A percentile compares a stretch with the other conserved stretches of the same genome.
phyloP scores from a whole-genome alignment of 2,329 filamentous ascomycete genomes.

The Penicillium sumatraense region DNA sequence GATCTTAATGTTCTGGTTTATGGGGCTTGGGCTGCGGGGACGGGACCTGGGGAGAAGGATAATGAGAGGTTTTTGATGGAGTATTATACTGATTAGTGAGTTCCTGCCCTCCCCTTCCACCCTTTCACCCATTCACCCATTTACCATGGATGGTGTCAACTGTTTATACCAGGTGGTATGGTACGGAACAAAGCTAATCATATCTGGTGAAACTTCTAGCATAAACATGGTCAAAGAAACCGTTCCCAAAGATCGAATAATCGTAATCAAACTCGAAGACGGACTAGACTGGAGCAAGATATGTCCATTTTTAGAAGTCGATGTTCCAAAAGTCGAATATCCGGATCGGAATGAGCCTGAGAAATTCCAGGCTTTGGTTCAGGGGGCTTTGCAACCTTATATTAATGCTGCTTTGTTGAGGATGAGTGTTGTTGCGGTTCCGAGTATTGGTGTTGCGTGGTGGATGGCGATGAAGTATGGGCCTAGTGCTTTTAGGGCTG shows the following conservation, averaged over 20 bases:
- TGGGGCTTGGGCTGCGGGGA: slow-evolving; percentile 9
- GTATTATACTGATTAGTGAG: slow-evolving; percentile 27
- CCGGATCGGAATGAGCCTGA: slow-evolving; percentile 26
- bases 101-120: no score
- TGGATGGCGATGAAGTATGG: slow-evolving; percentile 15
- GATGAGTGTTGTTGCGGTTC: slow-evolving; percentile 13
- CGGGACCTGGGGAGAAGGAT: slow-evolving; percentile 12
- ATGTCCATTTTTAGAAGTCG: slow-evolving; percentile 25
- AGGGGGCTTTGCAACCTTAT: slow-evolving; percentile 12
- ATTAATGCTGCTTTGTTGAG: slow-evolving; percentile 15
- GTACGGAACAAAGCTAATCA: no score
- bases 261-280: slow-evolving; percentile 23
- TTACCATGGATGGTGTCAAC: no score
- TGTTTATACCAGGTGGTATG: no score
- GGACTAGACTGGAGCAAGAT: slow-evolving; percentile 29
- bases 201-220: no score
- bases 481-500: slow-evolving; percentile 9
- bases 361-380: slow-evolving; percentile 21
- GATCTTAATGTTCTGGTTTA: slow-evolving; percentile 14
- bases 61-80: slow-evolving; percentile 15
- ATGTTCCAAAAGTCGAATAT: slow-evolving; percentile 21
- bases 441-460: slow-evolving; percentile 17
- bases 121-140: no score
- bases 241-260: slow-evolving; percentile 21
- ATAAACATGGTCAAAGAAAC: slow-evolving; percentile 21